Base-by-base conservation (phyloP, 805 yeast species). In the Tetrapisispora nanseiensis region DNA sequence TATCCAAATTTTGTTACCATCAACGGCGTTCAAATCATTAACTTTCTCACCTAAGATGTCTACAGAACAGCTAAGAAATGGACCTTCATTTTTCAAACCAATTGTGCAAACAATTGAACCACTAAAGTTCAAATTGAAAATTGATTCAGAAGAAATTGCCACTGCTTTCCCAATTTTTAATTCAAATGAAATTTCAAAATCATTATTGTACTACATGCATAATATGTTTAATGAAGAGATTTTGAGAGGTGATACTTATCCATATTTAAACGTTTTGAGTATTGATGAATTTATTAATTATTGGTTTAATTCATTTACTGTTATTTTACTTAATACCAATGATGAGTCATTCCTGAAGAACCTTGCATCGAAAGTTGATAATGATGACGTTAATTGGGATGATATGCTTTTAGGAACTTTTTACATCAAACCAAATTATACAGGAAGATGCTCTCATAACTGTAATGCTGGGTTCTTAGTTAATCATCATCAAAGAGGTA, bases 391-490 rank as follows among this genome's bases (percentile, higher is more conserved):
- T 5, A 67, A 68, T 36, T 76, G 82, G 78, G 63, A 67, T 4
- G 55, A 66, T 0, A 48, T 51, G 6, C 74, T 78, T 46, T 57
- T 86, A 35, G 97, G 96, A 1, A 75, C 83, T 2, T 83, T 80
- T 57, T 84, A 81, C 59, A 69, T 87, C 52, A 86, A 84, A 55
- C 95, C 97, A 15, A 89, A 89, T 61, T 89, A 87, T 57, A 63
- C 70, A 2, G 95, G 95, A 8, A 72, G 95, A 44, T 80, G 90
- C 48, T 77, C 92, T 0, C 96, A 89, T 54, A 80, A 76, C 23
- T 86, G 95, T 54, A 89, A 89, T 58, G 96, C 80, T 0, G 95
- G 94, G 0, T 89, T 89, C 55, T 57, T 86, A 10, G 95, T 89
- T 6, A 74, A 74, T 45, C 67, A 69, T 8, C 48, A 48, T 0